phyloP scores from a whole-genome alignment of 352 stramenopile genomes.

The Phytophthora idaei region DNA sequence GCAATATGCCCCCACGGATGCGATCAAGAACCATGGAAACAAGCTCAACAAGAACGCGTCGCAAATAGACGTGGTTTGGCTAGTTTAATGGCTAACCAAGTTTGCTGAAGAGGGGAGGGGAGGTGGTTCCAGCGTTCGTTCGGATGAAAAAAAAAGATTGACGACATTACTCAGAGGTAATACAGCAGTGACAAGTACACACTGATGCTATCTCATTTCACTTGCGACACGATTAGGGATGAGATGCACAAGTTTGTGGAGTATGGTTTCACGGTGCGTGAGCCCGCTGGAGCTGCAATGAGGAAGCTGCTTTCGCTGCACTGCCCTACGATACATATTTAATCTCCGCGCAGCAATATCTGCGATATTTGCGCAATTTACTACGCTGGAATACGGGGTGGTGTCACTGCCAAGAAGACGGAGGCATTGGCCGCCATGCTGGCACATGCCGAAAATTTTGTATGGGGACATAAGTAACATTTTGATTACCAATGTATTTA shows the following conservation, averaged over 20 bases:
- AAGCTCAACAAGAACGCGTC: too few species aligned
- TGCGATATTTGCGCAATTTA: slow-evolving; percentile 23
- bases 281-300: slow-evolving; percentile 12
- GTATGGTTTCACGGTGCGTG: background rate
- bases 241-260: slow-evolving; percentile 25
- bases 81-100: slow-evolving; percentile 12
- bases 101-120: background rate
- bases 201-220: slow-evolving; percentile 18
- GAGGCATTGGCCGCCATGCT: slow-evolving; percentile 10
- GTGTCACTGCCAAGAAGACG: slow-evolving; percentile 5
- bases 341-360: slow-evolving; percentile 20
- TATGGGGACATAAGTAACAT: background rate
- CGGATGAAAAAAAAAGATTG: slow-evolving; percentile 6
- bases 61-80: too few species aligned
- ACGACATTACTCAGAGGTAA: slow-evolving; percentile 5
- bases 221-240: slow-evolving; percentile 1
- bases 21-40: too few species aligned
- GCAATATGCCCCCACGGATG: too few species aligned
- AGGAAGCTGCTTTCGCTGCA: slow-evolving; percentile 10
- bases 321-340: slow-evolving; percentile 13
- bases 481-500: background rate
- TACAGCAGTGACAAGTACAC: slow-evolving; percentile 13
- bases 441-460: slow-evolving; percentile 8
- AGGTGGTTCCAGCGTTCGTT: slow-evolving; percentile 7
- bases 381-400: background rate